A percentile compares a stretch with the other conserved stretches of the same genome.
phyloP scores from a whole-genome alignment of 768 basidiomycete species.

The Calocera cornea region DNA sequence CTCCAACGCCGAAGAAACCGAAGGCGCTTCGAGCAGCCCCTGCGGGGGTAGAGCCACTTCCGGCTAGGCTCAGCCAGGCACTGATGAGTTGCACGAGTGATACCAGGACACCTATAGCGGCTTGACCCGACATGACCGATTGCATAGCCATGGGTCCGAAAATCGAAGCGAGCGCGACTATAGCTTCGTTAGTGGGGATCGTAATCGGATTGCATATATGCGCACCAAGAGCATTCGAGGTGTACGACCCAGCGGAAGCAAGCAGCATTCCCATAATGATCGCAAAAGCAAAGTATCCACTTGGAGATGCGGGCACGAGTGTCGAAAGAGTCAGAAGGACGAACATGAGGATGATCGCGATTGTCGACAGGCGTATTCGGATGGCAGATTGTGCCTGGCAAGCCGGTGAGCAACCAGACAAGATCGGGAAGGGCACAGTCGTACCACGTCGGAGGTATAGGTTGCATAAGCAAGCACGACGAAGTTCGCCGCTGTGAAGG shows the following conservation, averaged over 20 bases:
- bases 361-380: slow-evolving; percentile 34
- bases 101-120: slow-evolving; percentile 64
- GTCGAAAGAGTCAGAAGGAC: slow-evolving; percentile 54
- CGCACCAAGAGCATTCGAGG: slow-evolving; percentile 50
- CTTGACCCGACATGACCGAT: slow-evolving; percentile 19
- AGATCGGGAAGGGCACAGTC: slow-evolving; percentile 15
- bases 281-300: slow-evolving; percentile 51
- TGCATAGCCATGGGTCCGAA: slow-evolving; percentile 65
- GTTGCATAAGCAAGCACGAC: slow-evolving; percentile 64
- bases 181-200: neutral
- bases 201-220: neutral
- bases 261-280: slow-evolving; percentile 46
- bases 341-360: slow-evolving; percentile 38
- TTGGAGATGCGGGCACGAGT: slow-evolving; percentile 39
- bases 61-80: slow-evolving; percentile 35
- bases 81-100: slow-evolving; percentile 63
- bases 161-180: slow-evolving; percentile 59
- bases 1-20: slow-evolving; percentile 58
- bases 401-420: neutral
- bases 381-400: slow-evolving; percentile 46
- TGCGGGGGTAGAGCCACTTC: slow-evolving; percentile 10
- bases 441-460: slow-evolving; percentile 48
- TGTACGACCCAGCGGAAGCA: slow-evolving; percentile 52
- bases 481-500: slow-evolving; percentile 51
- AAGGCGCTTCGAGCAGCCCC: slow-evolving; percentile 32